These are phyloP conservation scores for Epicoccum sorghinum DNA, from an alignment of 2,329 filamentous ascomycete species.

Conservation along the genomic window DNA sequence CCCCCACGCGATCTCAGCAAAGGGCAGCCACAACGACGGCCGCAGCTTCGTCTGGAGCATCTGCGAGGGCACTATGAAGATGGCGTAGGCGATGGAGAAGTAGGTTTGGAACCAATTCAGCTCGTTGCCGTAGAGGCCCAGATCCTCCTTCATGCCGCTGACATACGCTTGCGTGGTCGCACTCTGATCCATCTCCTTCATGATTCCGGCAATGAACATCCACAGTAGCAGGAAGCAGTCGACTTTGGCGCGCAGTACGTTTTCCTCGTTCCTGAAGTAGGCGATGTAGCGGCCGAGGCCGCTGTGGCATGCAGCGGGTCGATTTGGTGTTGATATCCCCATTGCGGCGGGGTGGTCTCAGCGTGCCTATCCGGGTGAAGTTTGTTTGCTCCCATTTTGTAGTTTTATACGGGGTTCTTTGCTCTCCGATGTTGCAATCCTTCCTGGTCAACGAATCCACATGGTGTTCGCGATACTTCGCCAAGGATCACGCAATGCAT, in stretches of 20 bases:
- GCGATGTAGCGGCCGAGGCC: slow-evolving; percentile 5
- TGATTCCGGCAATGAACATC: slow-evolving; percentile 18
- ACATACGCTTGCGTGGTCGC: slow-evolving; percentile 19
- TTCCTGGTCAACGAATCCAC: slow-evolving; percentile 1
- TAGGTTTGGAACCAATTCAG: slow-evolving; percentile 18
- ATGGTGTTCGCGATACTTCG: slow-evolving; percentile 7
- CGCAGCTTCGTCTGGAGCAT: slow-evolving; percentile 18
- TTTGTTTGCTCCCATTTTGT: too few relatives aligned
- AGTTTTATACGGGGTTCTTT: background rate
- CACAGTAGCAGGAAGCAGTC: slow-evolving; percentile 17
- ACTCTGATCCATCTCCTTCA: slow-evolving; percentile 18
- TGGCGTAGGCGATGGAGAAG: slow-evolving; percentile 14
- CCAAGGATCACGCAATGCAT: slow-evolving; percentile 15
- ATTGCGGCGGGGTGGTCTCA: background rate
- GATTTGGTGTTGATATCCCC: background rate
- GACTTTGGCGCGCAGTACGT: slow-evolving; percentile 11
- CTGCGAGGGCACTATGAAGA: slow-evolving; percentile 14
- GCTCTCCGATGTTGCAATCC: background rate
- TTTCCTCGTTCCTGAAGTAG: slow-evolving; percentile 13
- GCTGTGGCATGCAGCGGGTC: background rate
- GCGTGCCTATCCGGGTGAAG: background rate
- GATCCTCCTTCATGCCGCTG: slow-evolving; percentile 22
- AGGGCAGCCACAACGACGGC: background rate
- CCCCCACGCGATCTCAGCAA: slow-evolving; percentile 5
- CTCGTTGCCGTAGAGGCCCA: slow-evolving; percentile 19